These are phyloP conservation scores for Pilasporangium apinafurcum DNA, from an alignment of 352 stramenopile species.

Conservation along the genomic window DNA sequence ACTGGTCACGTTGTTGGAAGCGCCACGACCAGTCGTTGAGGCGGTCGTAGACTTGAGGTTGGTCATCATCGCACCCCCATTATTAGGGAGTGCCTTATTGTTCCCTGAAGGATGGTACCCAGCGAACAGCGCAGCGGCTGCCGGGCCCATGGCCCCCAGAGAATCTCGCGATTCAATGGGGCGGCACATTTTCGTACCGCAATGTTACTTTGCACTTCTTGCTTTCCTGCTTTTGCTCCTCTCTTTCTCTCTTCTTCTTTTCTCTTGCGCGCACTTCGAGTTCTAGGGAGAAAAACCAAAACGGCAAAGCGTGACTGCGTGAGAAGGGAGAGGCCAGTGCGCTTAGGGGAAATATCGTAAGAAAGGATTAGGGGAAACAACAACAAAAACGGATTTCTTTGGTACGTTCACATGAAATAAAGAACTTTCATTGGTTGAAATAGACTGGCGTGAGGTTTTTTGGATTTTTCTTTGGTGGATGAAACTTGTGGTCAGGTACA, in stretches of 20 bases:
- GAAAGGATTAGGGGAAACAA: too few relatives aligned
- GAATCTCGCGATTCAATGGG: slow-evolving; percentile 82
- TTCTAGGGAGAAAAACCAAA: background rate
- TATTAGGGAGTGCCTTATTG: slow-evolving; percentile 11
- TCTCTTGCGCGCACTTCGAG: slow-evolving; percentile 9
- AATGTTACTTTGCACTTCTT: background rate
- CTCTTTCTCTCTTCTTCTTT: slow-evolving; percentile 3
- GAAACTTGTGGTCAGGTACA: too few relatives aligned
- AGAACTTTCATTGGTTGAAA: background rate
- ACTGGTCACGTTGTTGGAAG: slow-evolving; percentile 1
- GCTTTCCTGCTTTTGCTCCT: background rate
- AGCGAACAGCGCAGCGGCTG: slow-evolving; percentile 66
- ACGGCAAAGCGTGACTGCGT: background rate
- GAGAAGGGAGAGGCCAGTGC: background rate
- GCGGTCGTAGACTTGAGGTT: slow-evolving; percentile 9
- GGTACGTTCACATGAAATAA: too few relatives aligned
- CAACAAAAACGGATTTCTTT: too few relatives aligned
- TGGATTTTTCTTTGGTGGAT: background rate
- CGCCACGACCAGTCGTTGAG: slow-evolving; percentile 11
- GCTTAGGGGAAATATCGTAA: too few relatives aligned
- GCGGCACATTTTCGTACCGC: slow-evolving; percentile 51
- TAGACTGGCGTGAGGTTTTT: background rate
- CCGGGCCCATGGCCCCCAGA: slow-evolving; percentile 69
- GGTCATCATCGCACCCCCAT: slow-evolving; percentile 12
- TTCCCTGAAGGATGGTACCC: slow-evolving; percentile 60